Percentiles rank a stretch among this genome's conserved stretches.
Conservation (phyloP, 495 filamentous ascomycete genomes). For the Umbilicaria muhlenbergii region DNA sequence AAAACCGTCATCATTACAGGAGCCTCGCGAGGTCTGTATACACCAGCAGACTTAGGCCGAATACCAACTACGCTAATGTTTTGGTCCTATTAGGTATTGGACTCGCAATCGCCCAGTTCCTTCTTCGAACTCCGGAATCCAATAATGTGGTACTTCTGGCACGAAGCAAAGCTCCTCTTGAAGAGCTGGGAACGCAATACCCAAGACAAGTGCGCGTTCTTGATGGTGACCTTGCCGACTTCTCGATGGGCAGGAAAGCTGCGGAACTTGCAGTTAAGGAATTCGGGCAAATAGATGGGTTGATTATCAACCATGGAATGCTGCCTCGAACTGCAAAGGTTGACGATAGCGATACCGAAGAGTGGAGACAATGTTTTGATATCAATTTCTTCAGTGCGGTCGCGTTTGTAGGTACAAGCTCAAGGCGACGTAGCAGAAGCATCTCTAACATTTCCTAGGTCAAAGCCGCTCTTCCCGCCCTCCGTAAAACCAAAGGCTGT, state of each 20-base stretch:
- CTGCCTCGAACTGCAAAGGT: slow-evolving; percentile 65
- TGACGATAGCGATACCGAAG: slow-evolving; percentile 41
- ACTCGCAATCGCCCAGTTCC: slow-evolving; percentile 54
- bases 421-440: neutral
- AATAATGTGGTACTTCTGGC: slow-evolving; percentile 68
- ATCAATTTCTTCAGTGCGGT: slow-evolving; percentile 73
- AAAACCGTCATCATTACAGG: slow-evolving; percentile 51
- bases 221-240: slow-evolving; percentile 59
- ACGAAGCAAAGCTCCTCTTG: slow-evolving; percentile 48
- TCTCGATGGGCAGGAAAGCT: slow-evolving; percentile 41
- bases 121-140: slow-evolving; percentile 40
- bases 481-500: slow-evolving; percentile 52
- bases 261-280: slow-evolving; percentile 44
- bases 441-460: slow-evolving; percentile 30
- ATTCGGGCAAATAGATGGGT: slow-evolving; percentile 61
- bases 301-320: slow-evolving; percentile 80
- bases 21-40: slow-evolving; percentile 38
- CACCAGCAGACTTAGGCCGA: neutral
- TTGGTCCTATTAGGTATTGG: slow-evolving; percentile 53
- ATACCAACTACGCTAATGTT: too few species aligned
- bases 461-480: slow-evolving; percentile 54
- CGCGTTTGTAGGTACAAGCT: slow-evolving; percentile 43
- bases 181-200: slow-evolving; percentile 48
- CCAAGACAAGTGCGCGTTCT: slow-evolving; percentile 51
- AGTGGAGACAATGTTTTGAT: slow-evolving; percentile 66